A percentile compares a stretch with the other conserved stretches of the same genome.
Evolutionary conservation across 192 early-diverging fungal species (phyloP).

Genomic region (Chytriomyces confervae): DNA sequence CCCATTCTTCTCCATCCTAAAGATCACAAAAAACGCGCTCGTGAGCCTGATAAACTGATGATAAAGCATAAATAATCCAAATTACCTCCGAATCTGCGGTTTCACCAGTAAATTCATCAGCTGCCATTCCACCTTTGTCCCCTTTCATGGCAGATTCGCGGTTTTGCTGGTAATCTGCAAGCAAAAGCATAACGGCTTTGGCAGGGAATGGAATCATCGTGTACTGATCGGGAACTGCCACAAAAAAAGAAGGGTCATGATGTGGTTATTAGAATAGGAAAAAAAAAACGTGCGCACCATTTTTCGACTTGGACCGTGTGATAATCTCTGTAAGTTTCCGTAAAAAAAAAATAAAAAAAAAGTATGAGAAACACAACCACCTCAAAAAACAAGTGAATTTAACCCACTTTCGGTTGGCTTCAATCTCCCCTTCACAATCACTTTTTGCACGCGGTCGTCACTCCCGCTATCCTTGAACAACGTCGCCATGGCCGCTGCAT

Average conservation of each 20-base stretch:
- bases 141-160: constrained; percentile 65
- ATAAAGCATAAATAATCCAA: constrained; percentile 31
- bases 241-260: constrained; percentile 1
- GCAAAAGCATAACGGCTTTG: constrained; percentile 86
- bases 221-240: constrained; percentile 77
- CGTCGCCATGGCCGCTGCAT: constrained; percentile 78
- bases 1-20: constrained; percentile 66
- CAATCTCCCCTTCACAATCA: constrained; percentile 84
- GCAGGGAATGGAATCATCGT: constrained; percentile 75
- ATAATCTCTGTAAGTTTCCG: constrained; percentile 50
- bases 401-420: constrained; percentile 55
- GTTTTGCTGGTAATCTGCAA: constrained; percentile 79
- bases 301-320: constrained; percentile 60
- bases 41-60: constrained; percentile 10
- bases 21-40: neutral
- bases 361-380: neutral
- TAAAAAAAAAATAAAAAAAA: neutral
- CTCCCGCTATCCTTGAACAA: constrained; percentile 61
- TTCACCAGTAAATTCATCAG: constrained; percentile 58
- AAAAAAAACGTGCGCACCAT: constrained; percentile 37
- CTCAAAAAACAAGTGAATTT: neutral
- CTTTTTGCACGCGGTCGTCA: constrained; percentile 67
- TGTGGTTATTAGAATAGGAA: neutral
- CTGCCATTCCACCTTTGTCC: constrained; percentile 61
- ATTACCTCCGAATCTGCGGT: constrained; percentile 43